Evolutionary conservation across 148 eudicot species (phyloP).

Genomic region (Cornus suecica): DNA sequence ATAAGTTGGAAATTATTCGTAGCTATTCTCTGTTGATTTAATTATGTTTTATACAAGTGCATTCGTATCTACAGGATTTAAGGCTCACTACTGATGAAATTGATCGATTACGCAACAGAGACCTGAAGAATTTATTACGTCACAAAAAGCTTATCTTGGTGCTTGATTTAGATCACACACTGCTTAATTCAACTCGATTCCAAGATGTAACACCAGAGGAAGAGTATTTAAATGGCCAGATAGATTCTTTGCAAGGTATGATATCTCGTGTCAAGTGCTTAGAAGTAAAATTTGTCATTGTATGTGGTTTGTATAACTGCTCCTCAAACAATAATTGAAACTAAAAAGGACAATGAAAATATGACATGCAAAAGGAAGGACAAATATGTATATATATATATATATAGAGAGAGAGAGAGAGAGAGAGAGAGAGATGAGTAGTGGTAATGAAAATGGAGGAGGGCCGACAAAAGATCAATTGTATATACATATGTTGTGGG

Average conservation of each 20-base stretch:
- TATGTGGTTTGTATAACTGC: not conserved
- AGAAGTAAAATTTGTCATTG: not conserved
- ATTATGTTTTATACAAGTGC: not conserved
- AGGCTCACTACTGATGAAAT: conserved; percentile 66
- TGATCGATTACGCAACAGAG: conserved; percentile 62
- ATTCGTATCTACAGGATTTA: conserved; percentile 46
- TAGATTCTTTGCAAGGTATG: conserved; percentile 68
- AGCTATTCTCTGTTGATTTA: not conserved
- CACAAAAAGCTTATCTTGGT: conserved; percentile 74
- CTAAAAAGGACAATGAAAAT: no score
- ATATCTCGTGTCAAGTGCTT: conserved; percentile 4
- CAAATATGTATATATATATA: no score
- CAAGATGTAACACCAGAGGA: conserved; percentile 60
- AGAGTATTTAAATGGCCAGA: conserved; percentile 46
- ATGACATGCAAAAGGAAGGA: no score
- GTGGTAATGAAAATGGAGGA: no score
- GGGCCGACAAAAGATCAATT: no score
- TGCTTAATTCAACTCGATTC: conserved; percentile 79
- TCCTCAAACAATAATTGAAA: no score
- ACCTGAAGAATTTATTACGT: conserved; percentile 52
- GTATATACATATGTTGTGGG: no score
- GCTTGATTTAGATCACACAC: conserved; percentile 90
- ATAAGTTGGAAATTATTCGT: not conserved
- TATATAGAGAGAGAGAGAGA: no score
- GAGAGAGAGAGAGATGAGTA: no score